Evolutionary conservation across 192 early-diverging fungal species (phyloP).

Genomic region (Backusella circina): DNA sequence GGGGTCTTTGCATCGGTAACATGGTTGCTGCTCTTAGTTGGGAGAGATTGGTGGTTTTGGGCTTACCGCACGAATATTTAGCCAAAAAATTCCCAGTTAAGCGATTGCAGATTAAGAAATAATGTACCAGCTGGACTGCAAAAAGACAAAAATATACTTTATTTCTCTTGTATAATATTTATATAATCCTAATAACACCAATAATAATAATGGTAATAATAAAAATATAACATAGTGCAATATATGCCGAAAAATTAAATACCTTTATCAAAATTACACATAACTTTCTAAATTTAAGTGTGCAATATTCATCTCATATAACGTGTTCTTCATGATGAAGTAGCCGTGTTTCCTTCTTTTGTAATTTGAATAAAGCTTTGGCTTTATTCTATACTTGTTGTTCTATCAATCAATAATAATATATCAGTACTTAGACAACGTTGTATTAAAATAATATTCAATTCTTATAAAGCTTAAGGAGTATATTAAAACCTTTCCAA

Average conservation of each 20-base stretch:
- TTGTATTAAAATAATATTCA: too few species aligned
- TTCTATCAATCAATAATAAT: too few species aligned
- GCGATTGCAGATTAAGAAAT: slow-evolving; percentile 33
- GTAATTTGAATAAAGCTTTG: too few species aligned
- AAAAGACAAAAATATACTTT: background rate
- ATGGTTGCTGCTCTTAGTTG: slow-evolving; percentile 37
- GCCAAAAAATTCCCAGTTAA: slow-evolving; percentile 44
- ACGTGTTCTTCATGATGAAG: too few species aligned
- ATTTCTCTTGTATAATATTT: background rate
- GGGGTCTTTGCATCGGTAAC: slow-evolving; percentile 44
- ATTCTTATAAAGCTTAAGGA: too few species aligned
- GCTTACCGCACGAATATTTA: slow-evolving; percentile 39
- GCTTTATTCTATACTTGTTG: too few species aligned
- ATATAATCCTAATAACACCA: background rate
- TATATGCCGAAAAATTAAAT: background rate
- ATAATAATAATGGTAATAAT: background rate
- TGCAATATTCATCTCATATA: too few species aligned
- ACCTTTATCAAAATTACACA: background rate
- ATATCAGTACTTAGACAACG: too few species aligned
- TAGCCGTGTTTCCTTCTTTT: too few species aligned
- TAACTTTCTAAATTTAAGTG: background rate
- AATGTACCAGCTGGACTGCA: slow-evolving; percentile 5
- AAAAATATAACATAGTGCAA: background rate
- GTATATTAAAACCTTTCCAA: too few species aligned
- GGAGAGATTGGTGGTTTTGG: slow-evolving; percentile 46